Conservation (phyloP, 371 early-diverging fungal species). For the Mortierella sp. region DNA sequence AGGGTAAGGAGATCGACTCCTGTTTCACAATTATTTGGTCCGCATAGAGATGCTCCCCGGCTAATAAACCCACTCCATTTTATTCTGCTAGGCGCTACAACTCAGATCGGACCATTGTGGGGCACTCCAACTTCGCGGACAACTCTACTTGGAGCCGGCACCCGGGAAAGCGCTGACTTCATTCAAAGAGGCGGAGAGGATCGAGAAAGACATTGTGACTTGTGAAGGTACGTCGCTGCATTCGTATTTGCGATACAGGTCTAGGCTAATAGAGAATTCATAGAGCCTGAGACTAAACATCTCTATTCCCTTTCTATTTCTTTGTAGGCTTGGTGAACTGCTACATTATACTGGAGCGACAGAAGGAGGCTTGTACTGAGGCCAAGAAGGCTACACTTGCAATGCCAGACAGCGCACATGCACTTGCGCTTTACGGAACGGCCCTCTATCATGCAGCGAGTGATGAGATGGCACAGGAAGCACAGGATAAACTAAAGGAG, state of each 20-base stretch:
- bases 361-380: constrained; percentile 20
- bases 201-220: constrained; percentile 29
- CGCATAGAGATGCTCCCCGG: no score
- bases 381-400: constrained; percentile 25
- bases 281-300: background rate
- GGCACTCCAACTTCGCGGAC: constrained; percentile 34
- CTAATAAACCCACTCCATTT: background rate
- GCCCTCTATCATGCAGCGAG: constrained; percentile 26
- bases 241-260: no score
- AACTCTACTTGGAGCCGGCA: constrained; percentile 11
- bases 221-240: constrained; percentile 25
- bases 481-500: constrained; percentile 10
- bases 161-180: constrained; percentile 24
- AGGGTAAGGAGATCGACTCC: constrained; percentile 11
- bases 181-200: constrained; percentile 24
- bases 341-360: constrained; percentile 29
- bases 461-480: constrained; percentile 14
- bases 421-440: constrained; percentile 31
- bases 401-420: constrained; percentile 36
- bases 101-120: constrained; percentile 35
- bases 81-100: constrained; percentile 24
- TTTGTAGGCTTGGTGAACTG: constrained; percentile 29
- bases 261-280: no score
- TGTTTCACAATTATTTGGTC: no score
- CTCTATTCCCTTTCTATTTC: background rate